These are phyloP conservation scores for Triticum monococcum DNA, from an alignment of 176 grass and related monocot genomes.

Conservation along the genomic window DNA sequence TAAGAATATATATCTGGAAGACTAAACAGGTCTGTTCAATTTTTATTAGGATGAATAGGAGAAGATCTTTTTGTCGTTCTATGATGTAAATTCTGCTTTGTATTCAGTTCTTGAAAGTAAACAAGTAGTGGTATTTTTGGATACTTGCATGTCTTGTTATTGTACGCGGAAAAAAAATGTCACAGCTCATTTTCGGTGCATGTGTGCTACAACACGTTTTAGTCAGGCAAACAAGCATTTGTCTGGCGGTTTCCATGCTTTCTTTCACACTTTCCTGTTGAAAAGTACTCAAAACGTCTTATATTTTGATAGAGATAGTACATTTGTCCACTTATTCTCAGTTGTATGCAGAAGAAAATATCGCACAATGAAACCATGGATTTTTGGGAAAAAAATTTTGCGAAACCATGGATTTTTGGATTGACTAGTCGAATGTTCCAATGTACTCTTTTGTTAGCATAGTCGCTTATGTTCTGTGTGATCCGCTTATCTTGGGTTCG, in stretches of 20 bases:
- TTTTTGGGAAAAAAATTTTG: no score
- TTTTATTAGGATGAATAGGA: neutral
- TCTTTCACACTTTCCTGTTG: neutral
- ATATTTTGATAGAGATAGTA: no score
- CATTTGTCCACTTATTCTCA: no score
- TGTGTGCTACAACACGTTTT: neutral
- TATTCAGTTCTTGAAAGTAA: neutral
- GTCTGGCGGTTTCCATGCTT: neutral
- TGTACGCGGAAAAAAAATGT: neutral
- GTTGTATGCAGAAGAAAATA: no score
- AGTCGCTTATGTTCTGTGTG: no score
- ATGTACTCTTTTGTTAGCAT: no score
- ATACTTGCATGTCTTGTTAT: neutral
- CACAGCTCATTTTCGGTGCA: neutral
- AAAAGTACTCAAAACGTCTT: neutral
- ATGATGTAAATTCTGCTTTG: neutral
- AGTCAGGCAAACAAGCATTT: neutral
- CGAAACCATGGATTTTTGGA: no score
- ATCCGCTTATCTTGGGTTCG: no score
- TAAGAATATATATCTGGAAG: neutral
- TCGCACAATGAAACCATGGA: no score
- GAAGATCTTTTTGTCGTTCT: neutral
- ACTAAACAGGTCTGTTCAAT: neutral
- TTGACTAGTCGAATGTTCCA: no score
- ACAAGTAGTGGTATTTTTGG: neutral